Base-by-base conservation (phyloP, 148 eudicot genomes). In the Diospyros kaki region DNA sequence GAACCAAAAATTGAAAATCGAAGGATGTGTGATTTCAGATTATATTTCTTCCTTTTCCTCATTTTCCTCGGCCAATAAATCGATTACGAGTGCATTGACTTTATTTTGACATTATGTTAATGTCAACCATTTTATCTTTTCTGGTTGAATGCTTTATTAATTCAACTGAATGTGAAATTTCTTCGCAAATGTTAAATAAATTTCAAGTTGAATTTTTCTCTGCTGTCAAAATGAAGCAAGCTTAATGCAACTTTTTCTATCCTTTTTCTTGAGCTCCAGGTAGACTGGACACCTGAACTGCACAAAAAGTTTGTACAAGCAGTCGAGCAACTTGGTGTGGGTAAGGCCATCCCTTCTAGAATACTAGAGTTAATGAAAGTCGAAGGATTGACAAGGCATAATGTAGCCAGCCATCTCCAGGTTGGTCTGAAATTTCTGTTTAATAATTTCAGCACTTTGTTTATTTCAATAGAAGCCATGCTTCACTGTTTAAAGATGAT, bases 331-430 rank as follows among this genome's bases (percentile, higher is more conserved):
- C 88, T 92, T 14, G 95, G 95, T 65, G 89, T 90, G 45, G 95
- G 90, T 79, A 95, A 89, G 82, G 97, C 97, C 71, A 90, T 92
- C 69, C 97, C 97, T 74, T 90, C 97, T 75, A 88, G 94, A 51
- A 92, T 92, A 56, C 80, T 90, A 45, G 95, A 90, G 77, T 66
- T 92, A 40, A 92, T 92, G 97, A 86, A 90, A 73, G 97, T 89
- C 15, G 89, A 90, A 66, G 97, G 97, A 58, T 74, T 92, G 74
- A 92, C 97, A 8, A 81, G 97, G 67, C 95, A 92, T 84, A 92
- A 92, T 44, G 76, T 92, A 64, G 97, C 95, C 41, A 92, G 97
- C 81, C 97, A 92, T 85, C 90, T 92, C 61, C 97, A 92, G 97
- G 97, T 92, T 58, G 41, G 85, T 78, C 9, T 53, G 38, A 50